Conservation (phyloP, 805 yeast genomes). For the Candida arabinofermentans region DNA sequence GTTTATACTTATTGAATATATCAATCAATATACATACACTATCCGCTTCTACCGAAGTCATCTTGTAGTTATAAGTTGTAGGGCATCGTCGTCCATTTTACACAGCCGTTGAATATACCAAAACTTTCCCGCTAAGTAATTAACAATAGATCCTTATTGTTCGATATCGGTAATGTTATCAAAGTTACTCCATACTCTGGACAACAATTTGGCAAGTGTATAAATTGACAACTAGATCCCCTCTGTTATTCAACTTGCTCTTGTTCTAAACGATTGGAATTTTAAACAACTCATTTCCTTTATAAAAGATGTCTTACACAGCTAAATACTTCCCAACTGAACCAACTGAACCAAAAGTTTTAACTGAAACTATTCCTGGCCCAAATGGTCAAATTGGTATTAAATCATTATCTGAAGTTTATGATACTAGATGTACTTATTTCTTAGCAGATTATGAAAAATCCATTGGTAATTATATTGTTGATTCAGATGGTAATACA, state of each 20-base stretch:
- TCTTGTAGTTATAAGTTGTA: too few relatives aligned
- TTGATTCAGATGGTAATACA: constrained; percentile 75
- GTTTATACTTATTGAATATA: too few relatives aligned
- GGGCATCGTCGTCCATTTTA: background rate
- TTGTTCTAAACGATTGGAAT: background rate
- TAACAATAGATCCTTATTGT: background rate
- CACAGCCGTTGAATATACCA: background rate
- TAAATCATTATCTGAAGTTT: constrained; percentile 53
- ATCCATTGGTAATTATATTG: constrained; percentile 75
- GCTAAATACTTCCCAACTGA: constrained; percentile 71
- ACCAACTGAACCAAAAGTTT: constrained; percentile 66
- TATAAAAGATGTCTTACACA: constrained; percentile 36
- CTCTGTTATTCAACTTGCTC: too few relatives aligned
- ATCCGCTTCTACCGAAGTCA: too few relatives aligned
- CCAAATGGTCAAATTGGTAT: constrained; percentile 57
- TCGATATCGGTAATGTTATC: background rate
- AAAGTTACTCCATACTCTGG: background rate
- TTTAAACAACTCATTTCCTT: background rate
- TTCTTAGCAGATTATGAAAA: constrained; percentile 73
- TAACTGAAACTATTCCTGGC: constrained; percentile 67
- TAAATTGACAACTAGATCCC: too few relatives aligned
- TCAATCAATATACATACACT: too few relatives aligned
- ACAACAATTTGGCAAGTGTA: constrained; percentile 11
- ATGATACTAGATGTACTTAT: constrained; percentile 70
- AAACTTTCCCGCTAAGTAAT: background rate